Conservation (phyloP, 495 filamentous ascomycete species). For the Apodospora peruviana region DNA sequence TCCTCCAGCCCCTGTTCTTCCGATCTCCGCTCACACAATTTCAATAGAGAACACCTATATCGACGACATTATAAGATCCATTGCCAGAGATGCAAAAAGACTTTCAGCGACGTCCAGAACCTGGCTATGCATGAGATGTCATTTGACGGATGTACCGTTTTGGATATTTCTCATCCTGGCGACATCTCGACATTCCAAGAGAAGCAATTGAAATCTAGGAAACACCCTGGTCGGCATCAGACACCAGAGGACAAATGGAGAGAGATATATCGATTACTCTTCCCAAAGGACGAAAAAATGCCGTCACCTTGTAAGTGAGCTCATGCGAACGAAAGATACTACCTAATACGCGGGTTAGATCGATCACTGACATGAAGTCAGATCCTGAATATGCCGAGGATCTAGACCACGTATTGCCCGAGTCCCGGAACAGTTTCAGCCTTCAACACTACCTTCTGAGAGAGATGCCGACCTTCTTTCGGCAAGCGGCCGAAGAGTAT, state of each 20-base stretch:
- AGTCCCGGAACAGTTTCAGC: conserved; percentile 10
- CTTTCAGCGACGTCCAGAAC: conserved; percentile 12
- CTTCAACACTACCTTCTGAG: conserved; percentile 24
- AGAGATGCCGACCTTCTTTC: conserved; percentile 18
- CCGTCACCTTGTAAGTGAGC: conserved; percentile 26
- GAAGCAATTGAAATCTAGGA: conserved; percentile 22
- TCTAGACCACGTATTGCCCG: conserved; percentile 11
- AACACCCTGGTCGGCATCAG: conserved; percentile 14
- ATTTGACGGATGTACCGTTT: conserved; percentile 12
- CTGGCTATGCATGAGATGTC: conserved; percentile 21
- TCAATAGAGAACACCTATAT: conserved; percentile 24
- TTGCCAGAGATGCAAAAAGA: conserved; percentile 23
- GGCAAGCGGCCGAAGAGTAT: conserved; percentile 16
- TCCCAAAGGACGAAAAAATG: conserved; percentile 18
- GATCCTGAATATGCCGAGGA: conserved; percentile 23
- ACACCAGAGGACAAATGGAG: conserved; percentile 25
- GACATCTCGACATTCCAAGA: conserved; percentile 22
- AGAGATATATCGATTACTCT: conserved; percentile 25
- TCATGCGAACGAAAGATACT: not conserved
- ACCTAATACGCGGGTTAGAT: not conserved
- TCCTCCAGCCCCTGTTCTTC: not conserved
- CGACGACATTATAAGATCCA: conserved; percentile 22
- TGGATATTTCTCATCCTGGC: conserved; percentile 6
- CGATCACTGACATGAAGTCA: conserved; percentile 15
- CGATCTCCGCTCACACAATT: not conserved